A percentile compares a stretch with the other conserved stretches of the same genome.
phyloP scores from a whole-genome alignment of 495 filamentous ascomycete species.

The Penicillium verhagenii region DNA sequence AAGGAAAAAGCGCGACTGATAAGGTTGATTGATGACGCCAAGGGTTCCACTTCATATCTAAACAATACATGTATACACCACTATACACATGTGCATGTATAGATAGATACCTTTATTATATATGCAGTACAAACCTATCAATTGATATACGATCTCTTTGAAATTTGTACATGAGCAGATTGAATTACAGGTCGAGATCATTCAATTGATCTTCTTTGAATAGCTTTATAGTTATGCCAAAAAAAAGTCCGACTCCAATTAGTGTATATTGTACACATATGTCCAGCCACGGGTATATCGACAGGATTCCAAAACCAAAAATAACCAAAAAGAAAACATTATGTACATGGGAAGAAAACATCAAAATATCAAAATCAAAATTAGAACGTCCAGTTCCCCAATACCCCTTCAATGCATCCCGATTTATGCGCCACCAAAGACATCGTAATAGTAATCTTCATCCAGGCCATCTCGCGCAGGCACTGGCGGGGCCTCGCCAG shows the following conservation, averaged over 20 bases:
- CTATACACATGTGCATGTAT: too few species aligned
- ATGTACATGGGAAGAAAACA: background rate
- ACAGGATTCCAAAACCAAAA: slow-evolving; percentile 6
- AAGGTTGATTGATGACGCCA: background rate
- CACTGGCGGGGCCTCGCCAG: slow-evolving; percentile 44
- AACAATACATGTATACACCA: background rate
- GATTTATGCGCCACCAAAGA: slow-evolving; percentile 44
- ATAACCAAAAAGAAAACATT: background rate
- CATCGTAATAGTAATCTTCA: slow-evolving; percentile 57
- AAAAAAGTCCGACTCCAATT: background rate
- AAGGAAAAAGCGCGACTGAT: slow-evolving; percentile 11
- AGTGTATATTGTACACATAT: slow-evolving; percentile 8
- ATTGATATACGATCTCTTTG: too few species aligned
- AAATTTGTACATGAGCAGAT: too few species aligned
- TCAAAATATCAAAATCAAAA: background rate
- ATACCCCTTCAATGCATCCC: background rate
- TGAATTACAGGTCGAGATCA: too few species aligned
- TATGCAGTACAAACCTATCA: too few species aligned
- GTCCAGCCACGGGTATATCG: slow-evolving; percentile 22
- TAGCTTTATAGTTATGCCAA: too few species aligned
- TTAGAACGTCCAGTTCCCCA: background rate
- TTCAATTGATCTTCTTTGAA: too few species aligned
- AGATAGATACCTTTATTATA: background rate
- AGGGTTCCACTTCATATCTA: background rate
- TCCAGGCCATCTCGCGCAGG: slow-evolving; percentile 51